phyloP scores from a whole-genome alignment of 257 asterid species.

The Solanum okadae region DNA sequence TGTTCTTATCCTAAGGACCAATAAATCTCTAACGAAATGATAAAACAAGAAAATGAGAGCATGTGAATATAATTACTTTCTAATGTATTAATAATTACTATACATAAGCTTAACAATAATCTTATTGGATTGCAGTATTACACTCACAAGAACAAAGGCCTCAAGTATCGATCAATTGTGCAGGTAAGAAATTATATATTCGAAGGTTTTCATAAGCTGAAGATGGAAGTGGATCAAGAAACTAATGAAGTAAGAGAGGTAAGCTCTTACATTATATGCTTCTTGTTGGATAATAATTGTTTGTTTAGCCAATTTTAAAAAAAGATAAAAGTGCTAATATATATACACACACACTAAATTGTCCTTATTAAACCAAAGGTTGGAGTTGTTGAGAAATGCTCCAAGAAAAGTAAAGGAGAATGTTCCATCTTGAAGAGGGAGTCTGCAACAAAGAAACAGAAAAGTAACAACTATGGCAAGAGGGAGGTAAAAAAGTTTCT shows the following conservation, averaged over 20 bases:
- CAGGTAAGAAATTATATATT: not conserved
- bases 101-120: not conserved
- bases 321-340: not conserved
- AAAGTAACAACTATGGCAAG: not conserved
- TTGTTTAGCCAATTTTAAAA: not conserved
- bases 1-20: not conserved
- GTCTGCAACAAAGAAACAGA: not conserved
- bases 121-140: not conserved
- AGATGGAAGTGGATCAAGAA: not conserved
- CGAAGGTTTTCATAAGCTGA: not conserved
- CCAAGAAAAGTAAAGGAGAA: not conserved
- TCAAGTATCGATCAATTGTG: not conserved
- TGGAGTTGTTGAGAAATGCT: not conserved
- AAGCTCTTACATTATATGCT: not conserved
- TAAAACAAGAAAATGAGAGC: not conserved
- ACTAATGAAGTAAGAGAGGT: not conserved
- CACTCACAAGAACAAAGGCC: not conserved
- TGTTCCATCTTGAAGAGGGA: not conserved
- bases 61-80: not conserved
- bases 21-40: not conserved
- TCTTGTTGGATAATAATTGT: too few relatives aligned
- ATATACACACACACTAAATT: not conserved
- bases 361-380: not conserved
- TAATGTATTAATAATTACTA: not conserved
- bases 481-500: not conserved